Percentiles rank a stretch among this genome's conserved stretches.
These are phyloP conservation scores for Trypanosoma cruzi DNA, from an alignment of 208 protist species.

Conservation along the genomic window DNA sequence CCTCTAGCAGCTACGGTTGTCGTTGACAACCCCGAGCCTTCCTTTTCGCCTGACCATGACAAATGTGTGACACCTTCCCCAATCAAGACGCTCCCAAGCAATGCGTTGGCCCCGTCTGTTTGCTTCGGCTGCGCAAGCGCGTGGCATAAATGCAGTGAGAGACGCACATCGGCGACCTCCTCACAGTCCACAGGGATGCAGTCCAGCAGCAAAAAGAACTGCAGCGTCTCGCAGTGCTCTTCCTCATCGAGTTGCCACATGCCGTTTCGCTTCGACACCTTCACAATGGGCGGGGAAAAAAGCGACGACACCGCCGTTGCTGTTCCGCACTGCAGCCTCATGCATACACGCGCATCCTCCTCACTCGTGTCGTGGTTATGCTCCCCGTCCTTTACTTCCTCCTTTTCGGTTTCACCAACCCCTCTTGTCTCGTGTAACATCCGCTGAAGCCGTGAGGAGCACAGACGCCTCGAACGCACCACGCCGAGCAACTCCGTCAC, in stretches of 20 bases:
- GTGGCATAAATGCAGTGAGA: neutral
- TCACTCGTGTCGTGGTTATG: too few species aligned
- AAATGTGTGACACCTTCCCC: neutral
- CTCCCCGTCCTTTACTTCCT: neutral
- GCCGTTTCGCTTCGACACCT: neutral
- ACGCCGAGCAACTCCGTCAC: constrained; percentile 18
- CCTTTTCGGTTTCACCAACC: neutral
- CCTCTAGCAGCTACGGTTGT: neutral
- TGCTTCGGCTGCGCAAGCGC: neutral
- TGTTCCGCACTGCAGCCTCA: constrained; percentile 12
- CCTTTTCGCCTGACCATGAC: neutral
- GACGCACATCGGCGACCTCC: neutral
- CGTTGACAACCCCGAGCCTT: neutral
- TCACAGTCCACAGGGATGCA: neutral
- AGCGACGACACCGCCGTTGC: constrained; percentile 1
- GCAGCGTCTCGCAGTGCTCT: neutral
- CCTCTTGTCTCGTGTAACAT: neutral
- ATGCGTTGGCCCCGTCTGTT: neutral
- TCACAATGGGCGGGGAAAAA: constrained; percentile 4
- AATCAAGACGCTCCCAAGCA: neutral
- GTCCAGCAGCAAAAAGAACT: neutral
- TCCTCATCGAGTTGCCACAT: neutral
- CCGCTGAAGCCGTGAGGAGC: too few species aligned
- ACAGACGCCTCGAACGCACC: neutral
- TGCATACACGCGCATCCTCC: neutral